Base-by-base conservation (phyloP, 2,329 filamentous ascomycete species). In the Hymenoscyphus fraxineus region DNA sequence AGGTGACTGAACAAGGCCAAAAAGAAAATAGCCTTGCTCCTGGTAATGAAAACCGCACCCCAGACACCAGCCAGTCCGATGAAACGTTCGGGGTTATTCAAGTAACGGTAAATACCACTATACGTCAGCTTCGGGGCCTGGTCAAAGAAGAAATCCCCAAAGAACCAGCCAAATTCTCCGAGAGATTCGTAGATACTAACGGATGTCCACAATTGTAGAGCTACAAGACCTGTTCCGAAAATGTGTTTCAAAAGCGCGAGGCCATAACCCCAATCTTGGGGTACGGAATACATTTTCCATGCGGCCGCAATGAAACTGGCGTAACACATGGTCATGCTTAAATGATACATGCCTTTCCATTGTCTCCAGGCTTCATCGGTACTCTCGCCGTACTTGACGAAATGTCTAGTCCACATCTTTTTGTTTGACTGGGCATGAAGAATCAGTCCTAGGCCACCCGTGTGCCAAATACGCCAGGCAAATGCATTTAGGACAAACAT, bases 121-220 rank as follows among this genome's bases (percentile, higher is more conserved):
- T 99, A 99, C 0, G 92, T 98, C 67, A 98, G 83, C 78, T 95
- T 96, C 13, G 89, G 89, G 12, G 88, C 86, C 57, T 92, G 89
- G 67, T 97, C 92, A 75, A 95, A 97, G 82, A 99, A 98, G 81
- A 98, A 99, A 76, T 99, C 95, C 19, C 95, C 95, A 74, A 93
- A 98, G 81, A 98, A 98, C 94, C 94, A 99, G 72, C 95, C 95
- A 73, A 98, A 99, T 74, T 99, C 95, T 64, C 95, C 95, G 0
- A 99, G 86, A 1, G 92, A 96, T 60, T 97, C 93, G 76, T 98
- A 96, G 70, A 98, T 93, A 76, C 93, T 97, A 69, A 91, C 82
- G 1, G 92, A 89, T 0, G 93, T 97, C 95, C 95, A 99, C 19
- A 96, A 78, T 74, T 99, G 95, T 60, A 99, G 83, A 12, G 90